These are phyloP conservation scores for Aspergillus avenaceus DNA, from an alignment of 495 filamentous ascomycete genomes.

Conservation along the genomic window DNA sequence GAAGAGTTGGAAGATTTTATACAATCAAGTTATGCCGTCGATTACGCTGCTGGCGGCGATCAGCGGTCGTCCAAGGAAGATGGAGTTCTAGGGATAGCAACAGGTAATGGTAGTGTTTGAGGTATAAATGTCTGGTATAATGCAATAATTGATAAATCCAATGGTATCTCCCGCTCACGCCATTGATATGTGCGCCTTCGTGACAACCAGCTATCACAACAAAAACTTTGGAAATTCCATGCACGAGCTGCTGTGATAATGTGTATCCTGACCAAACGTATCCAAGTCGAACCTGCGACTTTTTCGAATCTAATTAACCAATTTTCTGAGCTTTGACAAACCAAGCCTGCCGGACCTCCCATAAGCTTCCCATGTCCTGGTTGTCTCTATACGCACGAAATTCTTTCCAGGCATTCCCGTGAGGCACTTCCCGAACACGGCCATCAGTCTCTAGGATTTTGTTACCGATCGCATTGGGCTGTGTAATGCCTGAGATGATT, in stretches of 20 bases:
- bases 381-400: slow-evolving; percentile 48
- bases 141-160: not conserved
- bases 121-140: slow-evolving; percentile 1
- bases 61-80: slow-evolving; percentile 21
- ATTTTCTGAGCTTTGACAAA: slow-evolving; percentile 22
- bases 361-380: slow-evolving; percentile 54
- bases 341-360: slow-evolving; percentile 49
- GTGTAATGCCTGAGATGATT: slow-evolving; percentile 27
- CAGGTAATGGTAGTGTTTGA: slow-evolving; percentile 12
- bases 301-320: not conserved
- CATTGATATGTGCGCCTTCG: not conserved
- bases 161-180: not conserved
- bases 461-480: slow-evolving; percentile 25
- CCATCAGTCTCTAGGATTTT: slow-evolving; percentile 44
- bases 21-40: slow-evolving; percentile 78
- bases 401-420: slow-evolving; percentile 49
- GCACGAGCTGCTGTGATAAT: too few species aligned
- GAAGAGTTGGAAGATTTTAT: slow-evolving; percentile 97
- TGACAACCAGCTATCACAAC: not conserved
- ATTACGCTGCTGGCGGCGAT: slow-evolving; percentile 54
- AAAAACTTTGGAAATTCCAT: not conserved
- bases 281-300: not conserved
- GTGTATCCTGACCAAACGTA: not conserved
- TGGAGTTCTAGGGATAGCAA: slow-evolving; percentile 6
- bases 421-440: slow-evolving; percentile 23